These are phyloP conservation scores for Flaveria ramosissima DNA, from an alignment of 129 eudicot genomes.

Conservation along the genomic window DNA sequence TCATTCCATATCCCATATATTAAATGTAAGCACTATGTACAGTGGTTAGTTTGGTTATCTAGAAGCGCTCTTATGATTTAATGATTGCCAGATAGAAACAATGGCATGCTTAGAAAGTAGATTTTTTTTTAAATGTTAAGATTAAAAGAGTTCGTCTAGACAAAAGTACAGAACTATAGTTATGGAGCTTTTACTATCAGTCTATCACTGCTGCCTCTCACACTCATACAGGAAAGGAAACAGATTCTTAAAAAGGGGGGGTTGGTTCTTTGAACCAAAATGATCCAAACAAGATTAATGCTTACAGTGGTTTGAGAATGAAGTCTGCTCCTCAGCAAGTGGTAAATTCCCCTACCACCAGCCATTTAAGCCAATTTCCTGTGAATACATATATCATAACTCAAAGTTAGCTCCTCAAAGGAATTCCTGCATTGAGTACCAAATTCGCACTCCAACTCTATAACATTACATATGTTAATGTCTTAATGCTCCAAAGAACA, in stretches of 20 bases:
- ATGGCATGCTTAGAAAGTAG: not conserved
- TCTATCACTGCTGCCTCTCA: slow-evolving; percentile 6
- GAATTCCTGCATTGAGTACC: not conserved
- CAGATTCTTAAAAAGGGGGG: not conserved
- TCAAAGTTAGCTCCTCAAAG: not conserved
- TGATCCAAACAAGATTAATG: not conserved
- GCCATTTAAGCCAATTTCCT: slow-evolving; percentile 48
- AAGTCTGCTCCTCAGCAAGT: slow-evolving; percentile 53
- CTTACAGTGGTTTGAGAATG: slow-evolving; percentile 61
- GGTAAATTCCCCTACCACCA: slow-evolving; percentile 58
- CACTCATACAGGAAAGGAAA: not conserved
- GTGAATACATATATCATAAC: not conserved
- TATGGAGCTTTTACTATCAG: not conserved
- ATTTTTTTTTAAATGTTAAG: not conserved
- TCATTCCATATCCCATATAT: not conserved
- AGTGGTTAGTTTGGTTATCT: not conserved
- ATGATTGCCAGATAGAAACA: not conserved
- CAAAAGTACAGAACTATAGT: not conserved
- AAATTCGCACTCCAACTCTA: not conserved
- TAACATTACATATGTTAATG: not conserved
- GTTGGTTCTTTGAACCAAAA: not conserved
- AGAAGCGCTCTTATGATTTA: not conserved
- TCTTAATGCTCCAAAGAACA: not conserved
- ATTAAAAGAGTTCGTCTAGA: not conserved
- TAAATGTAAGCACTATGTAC: not conserved